These are phyloP conservation scores for Davidsoniella virescens DNA, from an alignment of 2,329 filamentous ascomycete genomes.

Conservation along the genomic window DNA sequence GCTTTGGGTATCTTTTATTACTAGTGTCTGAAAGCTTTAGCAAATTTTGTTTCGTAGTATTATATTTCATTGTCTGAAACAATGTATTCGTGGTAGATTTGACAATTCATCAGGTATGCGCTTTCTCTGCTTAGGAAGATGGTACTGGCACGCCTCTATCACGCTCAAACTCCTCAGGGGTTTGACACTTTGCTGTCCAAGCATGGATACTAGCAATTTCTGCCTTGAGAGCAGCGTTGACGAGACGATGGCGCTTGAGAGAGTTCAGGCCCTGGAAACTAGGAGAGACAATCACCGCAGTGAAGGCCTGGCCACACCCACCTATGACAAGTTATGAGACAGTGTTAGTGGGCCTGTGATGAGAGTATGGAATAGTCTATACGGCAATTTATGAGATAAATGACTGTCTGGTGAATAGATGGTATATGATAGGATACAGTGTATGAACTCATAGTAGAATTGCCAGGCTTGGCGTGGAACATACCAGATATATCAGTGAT, in stretches of 20 bases:
- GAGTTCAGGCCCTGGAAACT: constrained; percentile 56
- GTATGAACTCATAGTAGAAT: too few relatives aligned
- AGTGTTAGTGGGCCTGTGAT: constrained; percentile 10
- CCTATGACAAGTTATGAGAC: constrained; percentile 23
- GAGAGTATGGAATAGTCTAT: constrained; percentile 2
- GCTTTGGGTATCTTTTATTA: too few relatives aligned
- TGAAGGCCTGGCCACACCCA: constrained; percentile 46
- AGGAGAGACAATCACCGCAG: constrained; percentile 43
- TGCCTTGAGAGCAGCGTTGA: constrained; percentile 66
- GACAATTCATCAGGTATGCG: too few relatives aligned
- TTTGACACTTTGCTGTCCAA: constrained; percentile 89
- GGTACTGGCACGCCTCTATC: constrained; percentile 25
- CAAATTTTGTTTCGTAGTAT: neutral
- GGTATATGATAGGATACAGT: constrained; percentile 1
- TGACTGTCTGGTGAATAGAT: constrained; percentile 1
- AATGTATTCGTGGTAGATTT: too few relatives aligned
- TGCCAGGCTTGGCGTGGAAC: constrained; percentile 15
- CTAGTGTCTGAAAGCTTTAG: too few relatives aligned
- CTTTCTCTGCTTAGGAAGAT: neutral
- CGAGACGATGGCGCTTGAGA: constrained; percentile 70
- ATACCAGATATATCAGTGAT: constrained; percentile 86
- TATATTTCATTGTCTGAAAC: neutral
- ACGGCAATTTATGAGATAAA: too few relatives aligned
- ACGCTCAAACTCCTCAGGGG: constrained; percentile 73
- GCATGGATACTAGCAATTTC: constrained; percentile 88